A percentile compares a stretch with the other conserved stretches of the same genome.
Conservation (phyloP, 2,329 filamentous ascomycete species). For the Talaromyces verruculosus region DNA sequence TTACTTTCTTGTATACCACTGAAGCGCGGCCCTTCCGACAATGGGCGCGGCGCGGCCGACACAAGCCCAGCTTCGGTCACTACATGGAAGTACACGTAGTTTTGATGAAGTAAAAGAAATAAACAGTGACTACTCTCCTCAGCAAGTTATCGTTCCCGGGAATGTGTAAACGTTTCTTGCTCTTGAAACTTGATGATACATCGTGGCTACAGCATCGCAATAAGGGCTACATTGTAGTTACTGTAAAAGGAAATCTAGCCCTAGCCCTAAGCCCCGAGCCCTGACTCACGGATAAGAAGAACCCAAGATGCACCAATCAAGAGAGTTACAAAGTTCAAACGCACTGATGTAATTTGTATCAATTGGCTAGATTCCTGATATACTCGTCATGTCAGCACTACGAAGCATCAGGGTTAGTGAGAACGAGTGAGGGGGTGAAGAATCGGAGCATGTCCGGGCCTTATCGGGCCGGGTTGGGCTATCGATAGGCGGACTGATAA, state of each 20-base stretch:
- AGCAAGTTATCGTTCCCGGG: no score
- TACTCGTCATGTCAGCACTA: background rate
- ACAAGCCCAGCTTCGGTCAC: background rate
- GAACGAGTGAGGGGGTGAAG: background rate
- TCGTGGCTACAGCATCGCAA: background rate
- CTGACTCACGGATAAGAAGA: background rate
- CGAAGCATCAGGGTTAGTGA: background rate
- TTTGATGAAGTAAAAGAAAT: background rate
- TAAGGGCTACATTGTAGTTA: background rate
- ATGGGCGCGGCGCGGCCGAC: background rate
- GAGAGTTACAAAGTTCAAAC: background rate
- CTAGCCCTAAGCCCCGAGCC: constrained; percentile 9
- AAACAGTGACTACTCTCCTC: background rate
- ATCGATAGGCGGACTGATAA: background rate
- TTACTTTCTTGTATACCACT: background rate
- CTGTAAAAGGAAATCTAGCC: constrained; percentile 5
- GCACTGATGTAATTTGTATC: background rate
- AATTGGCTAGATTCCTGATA: background rate
- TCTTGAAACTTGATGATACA: background rate
- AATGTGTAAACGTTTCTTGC: background rate
- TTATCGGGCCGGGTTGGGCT: background rate
- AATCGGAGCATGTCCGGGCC: background rate
- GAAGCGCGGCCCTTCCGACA: background rate
- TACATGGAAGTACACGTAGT: background rate
- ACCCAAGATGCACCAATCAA: background rate